Conservation (phyloP, 1,284 basidiomycete genomes). For the Apiotrichum veenhuisii region DNA sequence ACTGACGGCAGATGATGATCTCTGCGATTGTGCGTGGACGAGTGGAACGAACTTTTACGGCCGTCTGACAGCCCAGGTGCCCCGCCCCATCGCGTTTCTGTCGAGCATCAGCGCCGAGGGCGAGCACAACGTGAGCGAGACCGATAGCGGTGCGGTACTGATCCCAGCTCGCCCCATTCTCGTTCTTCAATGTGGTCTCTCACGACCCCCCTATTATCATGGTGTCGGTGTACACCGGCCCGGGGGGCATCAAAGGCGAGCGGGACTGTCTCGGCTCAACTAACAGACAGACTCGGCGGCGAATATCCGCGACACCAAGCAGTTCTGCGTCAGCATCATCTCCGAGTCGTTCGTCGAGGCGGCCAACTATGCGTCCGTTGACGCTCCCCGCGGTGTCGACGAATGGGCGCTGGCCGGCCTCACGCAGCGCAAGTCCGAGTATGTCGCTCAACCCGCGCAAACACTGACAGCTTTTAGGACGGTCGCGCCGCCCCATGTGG, state of each 20-base stretch:
- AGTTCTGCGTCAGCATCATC: constrained; percentile 73
- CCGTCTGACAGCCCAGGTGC: constrained; percentile 39
- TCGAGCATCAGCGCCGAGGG: constrained; percentile 62
- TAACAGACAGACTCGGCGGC: constrained; percentile 58
- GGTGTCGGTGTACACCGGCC: constrained; percentile 54
- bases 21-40: constrained; percentile 55
- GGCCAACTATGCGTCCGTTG: constrained; percentile 64
- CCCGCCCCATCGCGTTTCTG: constrained; percentile 70
- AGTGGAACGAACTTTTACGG: too few relatives aligned
- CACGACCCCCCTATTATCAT: constrained; percentile 65
- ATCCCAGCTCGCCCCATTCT: constrained; percentile 40
- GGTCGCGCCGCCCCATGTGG: constrained; percentile 64
- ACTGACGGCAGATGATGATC: constrained; percentile 45
- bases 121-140: constrained; percentile 57
- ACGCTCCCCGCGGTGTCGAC: constrained; percentile 61
- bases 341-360: constrained; percentile 70
- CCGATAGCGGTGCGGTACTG: neutral
- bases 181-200: constrained; percentile 52
- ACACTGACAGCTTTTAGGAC: constrained; percentile 21
- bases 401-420: constrained; percentile 73
- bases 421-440: constrained; percentile 60
- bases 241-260: too few relatives aligned
- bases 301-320: constrained; percentile 64
- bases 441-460: too few relatives aligned
- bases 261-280: too few relatives aligned